phyloP scores from a whole-genome alignment of 306 rosid species.

The Prunus armeniaca region DNA sequence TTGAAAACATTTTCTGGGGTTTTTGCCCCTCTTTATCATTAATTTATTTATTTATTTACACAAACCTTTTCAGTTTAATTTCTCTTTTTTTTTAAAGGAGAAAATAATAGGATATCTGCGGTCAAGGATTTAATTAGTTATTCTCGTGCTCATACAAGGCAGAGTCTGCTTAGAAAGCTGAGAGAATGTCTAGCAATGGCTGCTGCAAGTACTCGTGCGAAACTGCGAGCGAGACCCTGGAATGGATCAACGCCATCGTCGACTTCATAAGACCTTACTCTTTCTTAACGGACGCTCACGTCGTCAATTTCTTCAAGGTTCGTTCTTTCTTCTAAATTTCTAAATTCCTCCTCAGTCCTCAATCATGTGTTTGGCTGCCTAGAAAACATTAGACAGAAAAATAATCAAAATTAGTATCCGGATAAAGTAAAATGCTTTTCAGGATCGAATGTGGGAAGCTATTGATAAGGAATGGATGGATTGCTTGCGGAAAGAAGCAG shows the following conservation, averaged over 20 bases:
- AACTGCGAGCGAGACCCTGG: conserved; percentile 41
- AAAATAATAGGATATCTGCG: too few relatives aligned
- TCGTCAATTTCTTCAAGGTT: conserved; percentile 85
- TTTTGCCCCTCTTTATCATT: too few relatives aligned
- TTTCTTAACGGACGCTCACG: conserved; percentile 55
- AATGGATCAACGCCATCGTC: conserved; percentile 71
- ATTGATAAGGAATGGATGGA: conserved; percentile 78
- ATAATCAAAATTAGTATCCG: background rate
- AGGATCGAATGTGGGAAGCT: conserved; percentile 74
- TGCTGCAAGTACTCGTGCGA: conserved; percentile 50
- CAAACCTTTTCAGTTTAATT: too few relatives aligned
- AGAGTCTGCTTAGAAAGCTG: background rate
- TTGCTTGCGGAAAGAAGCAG: conserved; percentile 58
- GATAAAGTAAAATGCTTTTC: conserved; percentile 3
- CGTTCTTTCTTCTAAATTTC: background rate
- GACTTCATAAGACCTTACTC: conserved; percentile 55
- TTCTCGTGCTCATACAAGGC: too few relatives aligned
- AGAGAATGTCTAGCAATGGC: conserved; percentile 5
- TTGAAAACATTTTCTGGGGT: too few relatives aligned
- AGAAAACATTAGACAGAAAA: background rate
- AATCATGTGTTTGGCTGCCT: background rate
- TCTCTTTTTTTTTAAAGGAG: too few relatives aligned
- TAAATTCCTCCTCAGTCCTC: background rate
- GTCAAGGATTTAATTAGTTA: too few relatives aligned
- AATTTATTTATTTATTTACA: too few relatives aligned